phyloP scores from a whole-genome alignment of 129 eudicot genomes.

The Helichrysum umbraculigerum region DNA sequence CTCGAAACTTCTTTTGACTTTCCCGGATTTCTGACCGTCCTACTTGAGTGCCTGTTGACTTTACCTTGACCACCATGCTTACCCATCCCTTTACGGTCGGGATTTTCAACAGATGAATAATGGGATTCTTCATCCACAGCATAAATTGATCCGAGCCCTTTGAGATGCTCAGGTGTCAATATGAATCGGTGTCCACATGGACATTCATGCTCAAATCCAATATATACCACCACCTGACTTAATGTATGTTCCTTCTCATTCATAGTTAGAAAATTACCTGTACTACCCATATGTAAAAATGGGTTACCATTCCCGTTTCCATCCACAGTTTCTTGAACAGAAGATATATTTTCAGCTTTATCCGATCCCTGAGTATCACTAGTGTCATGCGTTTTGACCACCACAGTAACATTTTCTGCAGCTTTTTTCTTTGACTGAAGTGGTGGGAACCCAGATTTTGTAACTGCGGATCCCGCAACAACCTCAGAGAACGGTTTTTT shows the following conservation, averaged over 20 bases:
- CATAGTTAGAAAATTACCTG: constrained; percentile 38
- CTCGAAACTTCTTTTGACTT: too few species aligned
- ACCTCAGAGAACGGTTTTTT: constrained; percentile 90
- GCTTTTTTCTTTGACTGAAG: constrained; percentile 48
- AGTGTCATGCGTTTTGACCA: constrained; percentile 34
- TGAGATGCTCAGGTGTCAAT: constrained; percentile 69
- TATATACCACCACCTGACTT: constrained; percentile 50
- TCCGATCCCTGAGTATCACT: constrained; percentile 35
- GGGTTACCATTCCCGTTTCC: constrained; percentile 37
- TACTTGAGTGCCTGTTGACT: constrained; percentile 54
- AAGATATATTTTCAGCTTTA: constrained; percentile 30
- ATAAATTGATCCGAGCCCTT: constrained; percentile 61
- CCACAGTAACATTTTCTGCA: constrained; percentile 29
- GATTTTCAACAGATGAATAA: constrained; percentile 41
- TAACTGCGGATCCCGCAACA: constrained; percentile 80
- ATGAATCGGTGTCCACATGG: constrained; percentile 94
- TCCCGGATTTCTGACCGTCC: constrained; percentile 34
- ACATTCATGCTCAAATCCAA: constrained; percentile 94
- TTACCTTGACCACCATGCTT: constrained; percentile 56
- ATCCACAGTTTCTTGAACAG: constrained; percentile 31
- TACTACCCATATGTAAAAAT: constrained; percentile 50
- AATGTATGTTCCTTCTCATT: constrained; percentile 35
- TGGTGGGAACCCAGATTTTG: constrained; percentile 74
- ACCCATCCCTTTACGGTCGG: constrained; percentile 47
- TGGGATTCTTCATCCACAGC: constrained; percentile 44